Percentiles rank a stretch among this genome's conserved stretches.
phyloP scores from a whole-genome alignment of 257 asterid genomes.

The Plectranthus barbatus region DNA sequence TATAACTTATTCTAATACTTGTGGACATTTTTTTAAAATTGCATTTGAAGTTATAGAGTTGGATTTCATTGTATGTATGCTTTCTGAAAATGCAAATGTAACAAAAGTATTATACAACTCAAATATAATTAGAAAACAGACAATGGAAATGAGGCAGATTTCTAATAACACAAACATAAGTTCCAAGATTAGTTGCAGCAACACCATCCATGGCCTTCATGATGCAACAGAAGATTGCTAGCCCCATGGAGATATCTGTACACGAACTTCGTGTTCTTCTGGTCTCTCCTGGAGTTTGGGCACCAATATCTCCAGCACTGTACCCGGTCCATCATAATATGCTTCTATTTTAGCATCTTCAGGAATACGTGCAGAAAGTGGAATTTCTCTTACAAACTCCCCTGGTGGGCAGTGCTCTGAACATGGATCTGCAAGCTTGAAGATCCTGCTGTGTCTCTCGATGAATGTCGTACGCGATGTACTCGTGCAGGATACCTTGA shows the following conservation, averaged over 20 bases:
- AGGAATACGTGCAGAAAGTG: conserved; percentile 78
- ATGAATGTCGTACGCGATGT: conserved; percentile 58
- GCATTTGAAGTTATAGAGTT: too few relatives aligned
- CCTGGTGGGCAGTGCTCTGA: conserved; percentile 93
- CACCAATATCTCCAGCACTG: conserved; percentile 75
- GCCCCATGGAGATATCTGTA: conserved; percentile 66
- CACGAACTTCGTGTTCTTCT: conserved; percentile 90
- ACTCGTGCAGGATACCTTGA: too few relatives aligned
- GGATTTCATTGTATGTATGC: too few relatives aligned
- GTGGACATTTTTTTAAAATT: too few relatives aligned
- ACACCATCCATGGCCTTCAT: neutral
- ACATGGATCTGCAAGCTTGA: conserved; percentile 57
- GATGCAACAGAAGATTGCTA: conserved; percentile 63
- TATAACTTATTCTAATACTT: too few relatives aligned
- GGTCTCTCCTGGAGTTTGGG: conserved; percentile 71
- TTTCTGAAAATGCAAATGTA: neutral
- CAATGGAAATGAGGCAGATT: neutral
- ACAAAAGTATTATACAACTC: neutral
- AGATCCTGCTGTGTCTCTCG: conserved; percentile 72
- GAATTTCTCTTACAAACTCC: conserved; percentile 75
- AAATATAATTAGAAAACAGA: neutral
- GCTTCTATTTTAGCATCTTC: too few relatives aligned
- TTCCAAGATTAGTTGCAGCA: neutral
- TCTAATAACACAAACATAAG: conserved; percentile 1
- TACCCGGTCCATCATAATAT: conserved; percentile 75